These are phyloP conservation scores for Mitragyna speciosa DNA, from an alignment of 257 asterid species.

Conservation along the genomic window DNA sequence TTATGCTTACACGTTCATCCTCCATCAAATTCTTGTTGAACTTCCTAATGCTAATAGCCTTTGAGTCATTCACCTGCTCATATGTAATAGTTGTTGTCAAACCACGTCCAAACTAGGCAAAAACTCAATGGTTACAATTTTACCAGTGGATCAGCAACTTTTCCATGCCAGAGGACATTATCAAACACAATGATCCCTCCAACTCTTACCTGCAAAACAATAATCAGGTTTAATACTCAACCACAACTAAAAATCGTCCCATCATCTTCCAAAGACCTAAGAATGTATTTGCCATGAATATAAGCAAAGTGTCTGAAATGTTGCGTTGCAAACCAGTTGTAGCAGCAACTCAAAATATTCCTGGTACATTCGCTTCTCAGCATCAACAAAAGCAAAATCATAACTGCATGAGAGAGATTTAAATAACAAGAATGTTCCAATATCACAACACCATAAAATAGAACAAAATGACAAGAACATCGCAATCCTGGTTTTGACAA, in stretches of 20 bases:
- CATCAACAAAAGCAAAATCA: slow-evolving; percentile 93
- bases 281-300: not conserved
- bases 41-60: slow-evolving; percentile 63
- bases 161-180: slow-evolving; percentile 96
- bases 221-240: not conserved
- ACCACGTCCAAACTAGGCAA: not conserved
- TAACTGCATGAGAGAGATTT: slow-evolving; percentile 47
- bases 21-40: slow-evolving; percentile 65
- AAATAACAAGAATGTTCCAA: not conserved
- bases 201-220: slow-evolving; percentile 56
- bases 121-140: not conserved
- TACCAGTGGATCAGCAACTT: slow-evolving; percentile 89
- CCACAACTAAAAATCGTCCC: not conserved
- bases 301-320: not conserved
- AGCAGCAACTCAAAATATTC: slow-evolving; percentile 83
- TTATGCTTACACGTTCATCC: slow-evolving; percentile 76
- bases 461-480: not conserved
- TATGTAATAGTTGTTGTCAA: slow-evolving; percentile 5
- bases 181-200: slow-evolving; percentile 89
- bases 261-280: not conserved
- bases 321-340: slow-evolving; percentile 52
- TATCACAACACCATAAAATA: too few species aligned
- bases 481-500: not conserved
- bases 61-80: slow-evolving; percentile 62
- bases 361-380: slow-evolving; percentile 90